Evolutionary conservation across 768 basidiomycete species (phyloP), one percentile per base, ranked within the genome.

Genomic region (Tubosaeta brunneosetosa): DNA sequence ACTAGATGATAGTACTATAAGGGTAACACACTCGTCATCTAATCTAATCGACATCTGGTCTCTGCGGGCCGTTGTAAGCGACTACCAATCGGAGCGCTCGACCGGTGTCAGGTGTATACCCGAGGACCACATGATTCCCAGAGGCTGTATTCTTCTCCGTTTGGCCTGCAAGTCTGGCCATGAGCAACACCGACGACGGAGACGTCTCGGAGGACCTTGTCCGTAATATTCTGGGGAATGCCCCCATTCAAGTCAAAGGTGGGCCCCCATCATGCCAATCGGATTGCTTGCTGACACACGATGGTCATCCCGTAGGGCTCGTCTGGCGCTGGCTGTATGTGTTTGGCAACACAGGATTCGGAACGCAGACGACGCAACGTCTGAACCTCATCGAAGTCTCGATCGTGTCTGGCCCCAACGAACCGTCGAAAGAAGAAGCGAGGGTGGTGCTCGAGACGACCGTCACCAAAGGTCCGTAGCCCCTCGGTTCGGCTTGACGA

Each of bases 391-490:
- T 55, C 32, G 78, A 80, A 33, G 72, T 79, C 3, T 75, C 75
- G 32, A 57, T 79, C 37, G 46, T 66, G 4, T 57, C 70, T 13
- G 74, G 67, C 32, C 51, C 57, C 3, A 67, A 74, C n/a, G 74
- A 77, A 49, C 64, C 66, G 0, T 6, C 52, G 40, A 73, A 60
- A 55, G 63, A 62, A 26, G 73, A 75, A 52, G 72, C 69, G 13
- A 70, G 64, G 41, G 68, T 77, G 43, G 67, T 73, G 4, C 66
- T 70, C 41, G 76, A 80, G 57, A 63, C 73, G 47, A 69, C 71
- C 11, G 78, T 79, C 45, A 75, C 69, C 0, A 64, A 72, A 66
- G 79, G 80, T 80, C 51, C 43, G 67, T 59, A 22, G 7, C 6
- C 14, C 31, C 16, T 26, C 3, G 1, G 13, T 14, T 31, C 29